Conservation (phyloP, 2,329 filamentous ascomycete genomes). For the Talaromyces islandicus region DNA sequence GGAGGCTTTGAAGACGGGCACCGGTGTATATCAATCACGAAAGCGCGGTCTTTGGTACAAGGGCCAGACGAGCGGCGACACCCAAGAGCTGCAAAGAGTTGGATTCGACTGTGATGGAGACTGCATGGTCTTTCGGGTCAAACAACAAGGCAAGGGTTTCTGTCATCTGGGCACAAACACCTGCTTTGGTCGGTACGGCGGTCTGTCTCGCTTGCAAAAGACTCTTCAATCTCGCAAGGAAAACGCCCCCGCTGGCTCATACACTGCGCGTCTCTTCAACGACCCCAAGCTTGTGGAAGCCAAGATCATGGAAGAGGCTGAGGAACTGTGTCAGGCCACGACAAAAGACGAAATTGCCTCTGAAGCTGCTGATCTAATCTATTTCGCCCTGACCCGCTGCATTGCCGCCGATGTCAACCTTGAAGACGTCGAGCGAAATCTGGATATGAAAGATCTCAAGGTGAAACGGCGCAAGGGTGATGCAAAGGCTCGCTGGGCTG, state of each 20-base stretch:
- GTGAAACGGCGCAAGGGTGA: constrained; percentile 90
- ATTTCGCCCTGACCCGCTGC: constrained; percentile 91
- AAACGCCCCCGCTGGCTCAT: constrained; percentile 81
- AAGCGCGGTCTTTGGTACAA: constrained; percentile 97
- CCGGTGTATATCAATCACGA: constrained; percentile 90
- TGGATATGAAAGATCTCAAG: constrained; percentile 92
- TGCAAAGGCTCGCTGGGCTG: constrained; percentile 87
- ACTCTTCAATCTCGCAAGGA: constrained; percentile 76
- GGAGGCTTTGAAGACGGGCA: constrained; percentile 74
- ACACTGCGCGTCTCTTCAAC: constrained; percentile 87
- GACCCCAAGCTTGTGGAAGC: constrained; percentile 84
- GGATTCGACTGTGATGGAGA: constrained; percentile 91
- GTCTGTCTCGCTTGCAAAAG: constrained; percentile 78
- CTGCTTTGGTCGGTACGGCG: constrained; percentile 81
- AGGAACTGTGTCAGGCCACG: constrained; percentile 84
- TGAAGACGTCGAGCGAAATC: constrained; percentile 82
- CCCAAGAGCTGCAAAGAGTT: constrained; percentile 79
- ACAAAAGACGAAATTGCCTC: constrained; percentile 81
- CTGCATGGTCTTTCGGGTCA: constrained; percentile 82
- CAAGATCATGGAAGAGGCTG: constrained; percentile 98
- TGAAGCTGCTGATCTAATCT: constrained; percentile 90
- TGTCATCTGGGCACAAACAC: constrained; percentile 89
- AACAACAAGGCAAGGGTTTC: constrained; percentile 83
- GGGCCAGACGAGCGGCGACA: constrained; percentile 88
- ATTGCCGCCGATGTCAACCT: constrained; percentile 76